Base-by-base conservation (phyloP, 257 asterid species). In the Lantana camara region DNA sequence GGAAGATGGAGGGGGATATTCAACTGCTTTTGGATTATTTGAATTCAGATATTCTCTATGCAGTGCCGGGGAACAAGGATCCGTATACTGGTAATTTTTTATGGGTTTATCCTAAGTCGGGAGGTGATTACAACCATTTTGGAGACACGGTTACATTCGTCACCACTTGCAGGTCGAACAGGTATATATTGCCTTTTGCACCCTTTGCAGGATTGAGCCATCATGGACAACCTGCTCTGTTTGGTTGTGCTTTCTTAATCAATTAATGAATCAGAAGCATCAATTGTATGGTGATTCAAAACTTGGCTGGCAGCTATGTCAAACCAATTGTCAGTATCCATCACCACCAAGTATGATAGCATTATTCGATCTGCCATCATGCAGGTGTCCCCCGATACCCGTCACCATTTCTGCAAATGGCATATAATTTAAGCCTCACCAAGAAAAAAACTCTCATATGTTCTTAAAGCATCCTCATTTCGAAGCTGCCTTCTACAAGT, bases 361-460 rank as follows among this genome's bases (percentile, higher is more conserved):
- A 77, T 88, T 48, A 94, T 94, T 72, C 82, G 89, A 57, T 79
- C 95, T 13, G 96, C 97, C 45, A 55, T 94, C 57, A 74, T 66
- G 80, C 95, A 83, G 73, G 96, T 90, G 56, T 82, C 88, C 68
- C 96, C 97, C 1, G 73, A 80, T 53, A 63, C 95, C 14, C 95
- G 95, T 3, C 99, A 94, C 60, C 86, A 96, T 41, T 90, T 88
- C 82, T 94, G 99, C 76, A 90, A 94, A 77, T 94, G 99, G 99
- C 95, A 90, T 75, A 90, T 94, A 32, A n/a, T 90, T 87, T 72
- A 90, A 94, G 72, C 92, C 90, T 71, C 86, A 95, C 78, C 99
- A 88, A 74, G 99, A 94, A 77, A 90, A 85, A 57, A 66, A 88
- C 71, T 90, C 96, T 8, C 84, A 86, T 24, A 79, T 90, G 77